Conservation (phyloP, 2,329 filamentous ascomycete genomes). For the Leptographium wingfieldii region DNA sequence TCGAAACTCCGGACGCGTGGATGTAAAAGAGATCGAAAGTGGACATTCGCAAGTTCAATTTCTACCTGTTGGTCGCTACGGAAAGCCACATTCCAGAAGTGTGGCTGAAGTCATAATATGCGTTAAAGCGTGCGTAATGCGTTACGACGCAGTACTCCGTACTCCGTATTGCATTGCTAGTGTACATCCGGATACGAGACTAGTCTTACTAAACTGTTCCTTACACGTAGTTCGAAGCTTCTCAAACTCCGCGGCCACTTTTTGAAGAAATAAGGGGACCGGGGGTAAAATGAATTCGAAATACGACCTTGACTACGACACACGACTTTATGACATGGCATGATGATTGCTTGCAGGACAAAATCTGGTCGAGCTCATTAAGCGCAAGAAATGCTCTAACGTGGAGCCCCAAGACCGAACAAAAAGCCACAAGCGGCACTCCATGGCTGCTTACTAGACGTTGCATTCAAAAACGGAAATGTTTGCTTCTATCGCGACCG, state of each 20-base stretch:
- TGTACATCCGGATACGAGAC: neutral
- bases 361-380: neutral
- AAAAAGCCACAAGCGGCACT: neutral
- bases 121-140: neutral
- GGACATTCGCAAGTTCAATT: neutral
- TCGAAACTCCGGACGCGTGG: neutral
- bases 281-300: neutral
- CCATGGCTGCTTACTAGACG: neutral
- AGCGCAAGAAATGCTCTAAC: neutral
- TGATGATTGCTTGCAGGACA: neutral
- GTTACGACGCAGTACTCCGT: neutral
- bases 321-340: neutral
- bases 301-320: neutral
- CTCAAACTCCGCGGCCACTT: neutral
- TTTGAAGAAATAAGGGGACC: neutral
- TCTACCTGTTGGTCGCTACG: neutral
- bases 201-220: neutral
- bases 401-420: neutral
- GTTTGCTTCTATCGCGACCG: conserved; percentile 47
- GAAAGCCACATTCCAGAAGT: neutral
- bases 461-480: conserved; percentile 21
- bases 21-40: neutral
- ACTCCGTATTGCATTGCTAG: neutral
- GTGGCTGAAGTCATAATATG: neutral
- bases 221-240: neutral